Conservation (phyloP, 805 yeast genomes). For the Maudiozyma bulderi region DNA sequence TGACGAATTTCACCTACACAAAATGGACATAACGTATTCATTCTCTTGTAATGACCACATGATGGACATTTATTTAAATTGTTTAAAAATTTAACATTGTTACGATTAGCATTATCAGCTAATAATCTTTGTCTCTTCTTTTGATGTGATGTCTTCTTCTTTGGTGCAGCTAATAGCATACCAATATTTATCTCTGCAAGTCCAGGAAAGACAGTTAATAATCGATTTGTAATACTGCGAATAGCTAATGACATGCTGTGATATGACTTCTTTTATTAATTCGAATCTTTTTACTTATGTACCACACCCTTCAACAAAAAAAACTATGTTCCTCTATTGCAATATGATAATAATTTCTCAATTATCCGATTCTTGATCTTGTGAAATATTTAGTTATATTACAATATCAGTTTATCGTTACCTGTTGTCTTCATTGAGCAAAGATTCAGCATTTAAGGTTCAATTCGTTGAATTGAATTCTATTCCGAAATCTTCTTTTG, state of each 20-base stretch:
- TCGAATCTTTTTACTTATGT: too few relatives aligned
- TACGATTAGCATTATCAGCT: slow-evolving; percentile 47
- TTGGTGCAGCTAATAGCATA: slow-evolving; percentile 82
- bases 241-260: not conserved
- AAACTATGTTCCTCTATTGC: too few relatives aligned
- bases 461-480: too few relatives aligned
- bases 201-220: not conserved
- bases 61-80: slow-evolving; percentile 88
- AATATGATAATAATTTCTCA: too few relatives aligned
- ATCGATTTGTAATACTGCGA: not conserved
- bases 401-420: too few relatives aligned
- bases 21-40: slow-evolving; percentile 86
- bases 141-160: slow-evolving; percentile 82
- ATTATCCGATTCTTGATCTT: too few relatives aligned
- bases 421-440: too few relatives aligned
- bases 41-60: slow-evolving; percentile 85
- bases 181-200: slow-evolving; percentile 30
- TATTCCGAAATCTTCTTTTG: too few relatives aligned
- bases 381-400: too few relatives aligned
- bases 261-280: too few relatives aligned
- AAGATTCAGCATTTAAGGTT: too few relatives aligned
- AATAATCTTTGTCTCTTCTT: slow-evolving; percentile 76
- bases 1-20: slow-evolving; percentile 76
- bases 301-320: too few relatives aligned
- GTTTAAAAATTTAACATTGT: slow-evolving; percentile 65